phyloP scores from a whole-genome alignment of 495 filamentous ascomycete species.

The Penicillium nucicola region DNA sequence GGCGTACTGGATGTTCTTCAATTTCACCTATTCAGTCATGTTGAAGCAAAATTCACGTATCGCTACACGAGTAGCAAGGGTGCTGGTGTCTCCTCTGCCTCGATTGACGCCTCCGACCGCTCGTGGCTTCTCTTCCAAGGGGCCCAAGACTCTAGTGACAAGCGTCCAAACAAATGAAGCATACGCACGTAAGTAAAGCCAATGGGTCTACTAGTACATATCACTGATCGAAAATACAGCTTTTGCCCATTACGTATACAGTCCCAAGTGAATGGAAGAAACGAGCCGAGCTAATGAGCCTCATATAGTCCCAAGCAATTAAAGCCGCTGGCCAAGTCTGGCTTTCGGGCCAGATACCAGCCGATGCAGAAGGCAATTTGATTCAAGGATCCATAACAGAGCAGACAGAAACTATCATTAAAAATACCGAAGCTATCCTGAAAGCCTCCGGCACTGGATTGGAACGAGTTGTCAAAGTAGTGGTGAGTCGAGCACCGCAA shows the following conservation, averaged over 20 bases:
- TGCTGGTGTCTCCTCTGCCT: not conserved
- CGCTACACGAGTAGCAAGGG: not conserved
- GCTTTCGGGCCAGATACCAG: constrained; percentile 17
- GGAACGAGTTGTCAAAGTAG: constrained; percentile 12
- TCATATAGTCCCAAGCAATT: constrained; percentile 12
- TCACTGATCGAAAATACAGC: not conserved
- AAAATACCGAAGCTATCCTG: constrained; percentile 15
- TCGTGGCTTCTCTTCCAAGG: not conserved
- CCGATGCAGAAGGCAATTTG: constrained; percentile 13
- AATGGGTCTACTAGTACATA: not conserved
- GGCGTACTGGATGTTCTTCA: too few relatives aligned
- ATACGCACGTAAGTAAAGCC: not conserved
- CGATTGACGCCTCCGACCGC: too few relatives aligned
- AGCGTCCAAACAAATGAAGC: not conserved
- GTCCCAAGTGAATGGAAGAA: not conserved
- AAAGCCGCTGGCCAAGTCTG: constrained; percentile 13
- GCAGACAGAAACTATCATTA: constrained; percentile 6
- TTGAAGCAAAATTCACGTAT: not conserved
- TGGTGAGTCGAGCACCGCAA: constrained; percentile 2
- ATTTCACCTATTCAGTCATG: not conserved
- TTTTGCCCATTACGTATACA: not conserved
- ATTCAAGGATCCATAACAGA: constrained; percentile 12
- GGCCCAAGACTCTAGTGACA: not conserved
- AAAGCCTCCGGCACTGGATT: constrained; percentile 10
- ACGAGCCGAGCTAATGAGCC: not conserved